These are phyloP conservation scores for Pyracantha coccinea DNA, from an alignment of 331 rosid species.

Conservation along the genomic window DNA sequence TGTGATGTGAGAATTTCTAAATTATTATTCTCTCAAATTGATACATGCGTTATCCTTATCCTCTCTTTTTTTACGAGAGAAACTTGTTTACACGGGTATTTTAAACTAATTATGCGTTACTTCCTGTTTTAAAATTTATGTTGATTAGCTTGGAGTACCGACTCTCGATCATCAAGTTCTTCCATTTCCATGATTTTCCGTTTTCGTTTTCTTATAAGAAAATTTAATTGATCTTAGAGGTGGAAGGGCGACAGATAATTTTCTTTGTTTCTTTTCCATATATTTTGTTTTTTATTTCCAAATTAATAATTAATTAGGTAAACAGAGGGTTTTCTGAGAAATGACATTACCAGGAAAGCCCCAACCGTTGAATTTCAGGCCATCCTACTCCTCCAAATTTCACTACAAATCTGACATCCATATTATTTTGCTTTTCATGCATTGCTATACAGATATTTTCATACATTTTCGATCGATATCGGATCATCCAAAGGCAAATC, in stretches of 20 bases:
- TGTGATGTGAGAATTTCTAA: not conserved
- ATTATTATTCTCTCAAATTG: not conserved
- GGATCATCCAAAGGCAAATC: not conserved
- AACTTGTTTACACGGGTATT: rapidly evolving
- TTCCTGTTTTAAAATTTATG: not conserved
- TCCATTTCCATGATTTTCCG: not conserved
- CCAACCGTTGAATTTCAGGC: not conserved
- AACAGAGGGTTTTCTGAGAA: not conserved
- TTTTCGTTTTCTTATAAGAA: no score
- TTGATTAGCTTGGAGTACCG: not conserved
- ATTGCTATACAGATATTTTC: no score
- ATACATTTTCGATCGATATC: not conserved
- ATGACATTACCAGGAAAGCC: not conserved
- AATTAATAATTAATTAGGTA: not conserved
- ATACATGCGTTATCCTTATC: no score
- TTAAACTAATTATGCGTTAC: not conserved
- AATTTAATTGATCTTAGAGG: no score
- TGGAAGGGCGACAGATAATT: no score
- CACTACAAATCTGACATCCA: not conserved
- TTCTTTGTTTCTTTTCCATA: not conserved
- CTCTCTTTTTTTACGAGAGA: not conserved
- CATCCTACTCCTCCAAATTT: not conserved
- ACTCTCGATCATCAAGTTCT: not conserved
- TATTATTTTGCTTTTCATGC: not conserved
- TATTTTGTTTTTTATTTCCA: not conserved